These are phyloP conservation scores for Sporothrix globosa DNA, from an alignment of 2,329 filamentous ascomycete species.

Conservation along the genomic window DNA sequence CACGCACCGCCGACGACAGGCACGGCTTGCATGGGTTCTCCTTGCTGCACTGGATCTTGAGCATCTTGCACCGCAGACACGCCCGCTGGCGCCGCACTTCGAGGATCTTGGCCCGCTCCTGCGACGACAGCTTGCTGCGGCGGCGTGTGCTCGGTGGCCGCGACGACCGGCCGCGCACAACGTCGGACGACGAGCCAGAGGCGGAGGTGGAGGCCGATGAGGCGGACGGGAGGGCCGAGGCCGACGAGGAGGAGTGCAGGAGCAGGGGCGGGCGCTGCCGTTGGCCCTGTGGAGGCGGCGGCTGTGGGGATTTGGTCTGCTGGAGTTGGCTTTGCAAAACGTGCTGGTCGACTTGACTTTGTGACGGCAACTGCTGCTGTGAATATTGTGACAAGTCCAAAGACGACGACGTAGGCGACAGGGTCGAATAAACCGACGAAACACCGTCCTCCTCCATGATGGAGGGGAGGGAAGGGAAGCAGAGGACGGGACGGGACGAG, in stretches of 20 bases:
- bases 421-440: slow-evolving; percentile 12
- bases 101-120: slow-evolving; percentile 38
- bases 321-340: background rate
- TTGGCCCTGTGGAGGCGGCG: background rate
- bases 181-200: background rate
- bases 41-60: slow-evolving; percentile 42
- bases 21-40: slow-evolving; percentile 41
- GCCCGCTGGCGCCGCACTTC: slow-evolving; percentile 40
- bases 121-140: slow-evolving; percentile 37
- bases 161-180: slow-evolving; percentile 2
- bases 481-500: too few relatives aligned
- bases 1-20: slow-evolving; percentile 39
- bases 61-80: slow-evolving; percentile 41
- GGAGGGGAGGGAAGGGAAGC: background rate
- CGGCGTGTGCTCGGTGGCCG: slow-evolving; percentile 27
- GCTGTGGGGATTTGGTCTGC: background rate
- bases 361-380: background rate
- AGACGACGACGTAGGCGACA: slow-evolving; percentile 14
- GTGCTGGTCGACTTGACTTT: slow-evolving; percentile 8
- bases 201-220: background rate
- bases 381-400: background rate
- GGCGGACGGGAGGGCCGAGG: background rate
- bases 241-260: background rate
- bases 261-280: background rate
- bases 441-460: slow-evolving; percentile 9